Conservation (phyloP, 352 stramenopile genomes). For the Phytophthora fragariae region DNA sequence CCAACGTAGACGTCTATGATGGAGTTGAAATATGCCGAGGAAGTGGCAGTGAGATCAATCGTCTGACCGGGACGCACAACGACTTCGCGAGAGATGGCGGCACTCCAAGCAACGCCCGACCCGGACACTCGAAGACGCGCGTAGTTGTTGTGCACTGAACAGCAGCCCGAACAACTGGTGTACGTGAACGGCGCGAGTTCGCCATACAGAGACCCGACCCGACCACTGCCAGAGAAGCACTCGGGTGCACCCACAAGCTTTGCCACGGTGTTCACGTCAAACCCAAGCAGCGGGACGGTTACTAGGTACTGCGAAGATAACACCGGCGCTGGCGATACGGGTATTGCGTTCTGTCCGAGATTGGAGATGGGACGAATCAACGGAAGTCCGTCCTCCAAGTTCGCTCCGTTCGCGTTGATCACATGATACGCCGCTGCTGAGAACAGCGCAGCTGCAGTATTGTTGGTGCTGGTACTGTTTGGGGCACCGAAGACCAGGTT, state of each 20-base stretch:
- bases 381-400: slow-evolving; percentile 29
- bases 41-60: slow-evolving; percentile 57
- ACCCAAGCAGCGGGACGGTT: slow-evolving; percentile 48
- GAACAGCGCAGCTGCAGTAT: slow-evolving; percentile 11
- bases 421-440: slow-evolving; percentile 45
- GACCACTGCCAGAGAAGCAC: slow-evolving; percentile 63
- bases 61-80: slow-evolving; percentile 53
- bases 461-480: slow-evolving; percentile 12
- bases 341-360: slow-evolving; percentile 39
- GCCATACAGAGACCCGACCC: slow-evolving; percentile 59
- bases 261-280: slow-evolving; percentile 68
- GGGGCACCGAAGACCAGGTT: slow-evolving; percentile 74
- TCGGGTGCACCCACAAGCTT: slow-evolving; percentile 74
- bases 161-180: slow-evolving; percentile 72
- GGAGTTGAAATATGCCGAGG: slow-evolving; percentile 65
- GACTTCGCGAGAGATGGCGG: slow-evolving; percentile 47
- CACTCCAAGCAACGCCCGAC: slow-evolving; percentile 40
- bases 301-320: slow-evolving; percentile 51
- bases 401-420: slow-evolving; percentile 53
- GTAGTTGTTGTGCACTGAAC: slow-evolving; percentile 62
- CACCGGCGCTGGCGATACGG: slow-evolving; percentile 39
- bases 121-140: slow-evolving; percentile 54
- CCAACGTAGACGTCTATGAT: slow-evolving; percentile 69
- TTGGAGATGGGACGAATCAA: slow-evolving; percentile 44
- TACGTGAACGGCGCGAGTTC: slow-evolving; percentile 58